Evolutionary conservation across 345 rosid species (phyloP), one percentile per base, ranked within the genome.

Genomic region (Populus alba): DNA sequence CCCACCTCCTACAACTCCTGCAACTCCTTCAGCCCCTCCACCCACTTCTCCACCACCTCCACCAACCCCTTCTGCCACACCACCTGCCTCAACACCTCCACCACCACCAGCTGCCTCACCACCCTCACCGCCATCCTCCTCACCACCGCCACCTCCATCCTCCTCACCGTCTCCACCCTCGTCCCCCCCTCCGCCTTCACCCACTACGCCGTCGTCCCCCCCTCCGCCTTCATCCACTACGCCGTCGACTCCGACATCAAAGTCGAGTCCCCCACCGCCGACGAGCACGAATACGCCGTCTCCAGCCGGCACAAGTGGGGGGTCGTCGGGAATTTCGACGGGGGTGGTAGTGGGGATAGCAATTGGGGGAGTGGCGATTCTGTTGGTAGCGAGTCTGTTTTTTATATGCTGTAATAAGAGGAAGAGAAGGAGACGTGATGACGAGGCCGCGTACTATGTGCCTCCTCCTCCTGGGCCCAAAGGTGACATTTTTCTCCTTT

Each of bases 391-490:
- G 77, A 71, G 73, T 68, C 67, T 83, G 77, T 37, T 83, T 1
- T 79, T 67, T 37, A 33, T 83, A 71, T 79, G 70, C 43, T 71
- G 80, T 38, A 75, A 71, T 74, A 79, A 72, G 70, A 83, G 73
- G 80, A 75, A 70, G 66, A 67, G 77, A 33, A 79, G 82, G 63
- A 53, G 77, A 47, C 53, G 18, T 33, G 78, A 76, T 5, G 84
- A 83, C 69, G 85, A 76, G 70, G 77, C 80, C 67, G 74, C 61
- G 7, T 75, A 75, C 29, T 79, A 83, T 49, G 77, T 74, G 27
- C 89, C 80, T 41, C 91, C 81, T 8, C 81, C 91, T 1, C 86
- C 89, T 33, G 82, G 77, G 8, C 88, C 82, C 8, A 90, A 92
- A 87, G 89, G 97, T 86, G 45, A 78, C 80, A 76, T 65, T 65